Base-by-base conservation (phyloP, 108 stramenopile genomes). In the Nitzschia inconspicua region DNA sequence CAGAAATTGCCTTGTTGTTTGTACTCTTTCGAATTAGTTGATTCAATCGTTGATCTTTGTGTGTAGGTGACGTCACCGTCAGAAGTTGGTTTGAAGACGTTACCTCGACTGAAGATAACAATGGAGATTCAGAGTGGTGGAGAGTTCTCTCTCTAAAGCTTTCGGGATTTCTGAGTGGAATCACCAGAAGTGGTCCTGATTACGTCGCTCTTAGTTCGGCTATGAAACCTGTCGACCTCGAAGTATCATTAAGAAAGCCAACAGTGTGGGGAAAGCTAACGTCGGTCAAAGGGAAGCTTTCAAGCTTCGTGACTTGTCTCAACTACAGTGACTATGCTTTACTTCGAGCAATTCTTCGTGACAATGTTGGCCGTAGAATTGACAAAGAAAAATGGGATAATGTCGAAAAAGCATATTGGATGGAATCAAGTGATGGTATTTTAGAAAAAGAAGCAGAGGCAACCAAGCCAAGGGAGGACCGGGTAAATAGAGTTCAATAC, bases 361-460 rank as follows among this genome's bases (percentile, higher is more conserved):
- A 72, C 27, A 88, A 88, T 46, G 43, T 88, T 28, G 73, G 64
- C 28, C 70, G 70, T 47, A 25, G 44, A 10, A 51, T 77, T 9
- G 78, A 88, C 47, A 77, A 70, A 4, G 55, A 62, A 5, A 51
- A 51, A 53, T 88, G 86, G 86, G 80, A 84, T 47, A 88, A 88
- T 39, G 40, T 83, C 4, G 86, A 88, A 41, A 78, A 81, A 19
- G 57, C 72, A n/a, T 82, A 68, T 34, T 76, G 75, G 66, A 56
- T 71, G 37, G 66, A 61, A 27, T n/a, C n/a, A n/a, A n/a, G n/a
- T n/a, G n/a, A n/a, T n/a, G n/a, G n/a, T n/a, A n/a, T n/a, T n/a
- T n/a, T n/a, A n/a, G 58, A 30, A 30, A 32, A 63, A 25, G 28
- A 37, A 1, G 30, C 43, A 11, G 56, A 57, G 32, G 25, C 35